A percentile compares a stretch with the other conserved stretches of the same genome.
Evolutionary conservation across 1,139 yeast genomes (phyloP).

Genomic region (Zygosaccharomyces sapae): DNA sequence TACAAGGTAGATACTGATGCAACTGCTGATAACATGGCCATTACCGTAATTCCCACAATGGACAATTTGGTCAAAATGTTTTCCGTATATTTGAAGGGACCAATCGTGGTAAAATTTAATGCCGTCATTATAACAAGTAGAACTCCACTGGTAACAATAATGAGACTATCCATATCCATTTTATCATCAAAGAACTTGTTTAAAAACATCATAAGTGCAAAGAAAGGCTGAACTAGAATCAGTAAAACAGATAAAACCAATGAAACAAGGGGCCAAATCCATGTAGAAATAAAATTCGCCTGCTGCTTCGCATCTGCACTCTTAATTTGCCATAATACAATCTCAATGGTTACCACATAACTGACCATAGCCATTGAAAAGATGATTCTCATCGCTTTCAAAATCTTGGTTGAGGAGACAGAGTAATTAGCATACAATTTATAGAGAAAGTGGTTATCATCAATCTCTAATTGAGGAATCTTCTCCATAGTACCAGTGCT

Average conservation of each 20-base stretch:
- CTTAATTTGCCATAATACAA: conserved; percentile 34
- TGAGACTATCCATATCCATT: conserved; percentile 25
- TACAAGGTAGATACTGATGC: conserved; percentile 72
- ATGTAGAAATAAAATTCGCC: conserved; percentile 23
- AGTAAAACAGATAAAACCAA: conserved; percentile 21
- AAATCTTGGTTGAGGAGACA: conserved; percentile 25
- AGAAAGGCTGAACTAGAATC: conserved; percentile 36
- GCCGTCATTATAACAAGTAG: conserved; percentile 23
- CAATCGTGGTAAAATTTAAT: conserved; percentile 22
- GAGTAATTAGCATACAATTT: conserved; percentile 34
- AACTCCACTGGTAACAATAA: conserved; percentile 22
- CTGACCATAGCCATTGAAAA: conserved; percentile 31
- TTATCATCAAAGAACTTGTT: conserved; percentile 36
- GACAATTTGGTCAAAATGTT: conserved; percentile 56
- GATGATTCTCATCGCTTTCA: conserved; percentile 21
- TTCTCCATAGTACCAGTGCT: background rate
- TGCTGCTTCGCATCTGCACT: conserved; percentile 23
- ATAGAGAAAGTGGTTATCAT: conserved; percentile 22
- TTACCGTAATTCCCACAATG: conserved; percentile 65
- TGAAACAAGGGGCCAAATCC: conserved; percentile 32
- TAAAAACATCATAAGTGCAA: conserved; percentile 31
- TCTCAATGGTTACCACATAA: conserved; percentile 31
- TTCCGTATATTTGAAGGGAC: conserved; percentile 38
- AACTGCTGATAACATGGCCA: conserved; percentile 68
- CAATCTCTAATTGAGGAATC: conserved; percentile 10